Evolutionary conservation across 148 eudicot genomes (phyloP).

Genomic region (Bassia scoparia): DNA sequence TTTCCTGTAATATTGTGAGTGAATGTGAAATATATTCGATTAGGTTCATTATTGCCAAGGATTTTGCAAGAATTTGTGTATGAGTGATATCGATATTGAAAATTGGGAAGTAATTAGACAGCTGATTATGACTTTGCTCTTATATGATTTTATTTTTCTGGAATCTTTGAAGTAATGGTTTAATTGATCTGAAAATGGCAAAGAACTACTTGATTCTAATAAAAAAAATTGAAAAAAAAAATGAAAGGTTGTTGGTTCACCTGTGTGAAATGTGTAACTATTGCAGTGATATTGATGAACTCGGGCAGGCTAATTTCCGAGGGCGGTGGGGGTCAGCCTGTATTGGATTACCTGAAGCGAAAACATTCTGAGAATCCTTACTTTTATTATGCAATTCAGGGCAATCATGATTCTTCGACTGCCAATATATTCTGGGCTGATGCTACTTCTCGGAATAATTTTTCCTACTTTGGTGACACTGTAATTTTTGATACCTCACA

Average conservation of each 20-base stretch:
- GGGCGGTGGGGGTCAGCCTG: slow-evolving; percentile 28
- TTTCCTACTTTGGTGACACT: slow-evolving; percentile 41
- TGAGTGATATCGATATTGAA: background rate
- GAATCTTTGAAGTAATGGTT: background rate
- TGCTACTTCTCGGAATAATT: slow-evolving; percentile 31
- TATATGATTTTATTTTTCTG: background rate
- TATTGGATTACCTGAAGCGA: slow-evolving; percentile 40
- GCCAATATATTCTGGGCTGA: slow-evolving; percentile 44
- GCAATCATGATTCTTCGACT: slow-evolving; percentile 23
- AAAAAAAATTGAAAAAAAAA: background rate
- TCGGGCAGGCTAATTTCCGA: slow-evolving; percentile 23
- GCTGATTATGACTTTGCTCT: background rate
- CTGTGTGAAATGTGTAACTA: slow-evolving; percentile 2
- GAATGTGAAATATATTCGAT: background rate
- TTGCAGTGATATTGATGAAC: slow-evolving; percentile 37
- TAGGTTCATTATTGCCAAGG: no score
- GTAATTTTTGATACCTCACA: slow-evolving; percentile 36
- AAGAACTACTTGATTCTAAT: background rate
- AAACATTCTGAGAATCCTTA: slow-evolving; percentile 33
- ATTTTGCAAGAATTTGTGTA: background rate
- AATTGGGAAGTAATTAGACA: background rate
- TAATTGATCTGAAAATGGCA: background rate
- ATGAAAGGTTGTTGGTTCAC: background rate
- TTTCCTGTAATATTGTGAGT: background rate
- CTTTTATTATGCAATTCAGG: slow-evolving; percentile 39